Percentiles rank a stretch among this genome's conserved stretches.
phyloP scores from a whole-genome alignment of 106 monocot genomes.

The Chionographis japonica region DNA sequence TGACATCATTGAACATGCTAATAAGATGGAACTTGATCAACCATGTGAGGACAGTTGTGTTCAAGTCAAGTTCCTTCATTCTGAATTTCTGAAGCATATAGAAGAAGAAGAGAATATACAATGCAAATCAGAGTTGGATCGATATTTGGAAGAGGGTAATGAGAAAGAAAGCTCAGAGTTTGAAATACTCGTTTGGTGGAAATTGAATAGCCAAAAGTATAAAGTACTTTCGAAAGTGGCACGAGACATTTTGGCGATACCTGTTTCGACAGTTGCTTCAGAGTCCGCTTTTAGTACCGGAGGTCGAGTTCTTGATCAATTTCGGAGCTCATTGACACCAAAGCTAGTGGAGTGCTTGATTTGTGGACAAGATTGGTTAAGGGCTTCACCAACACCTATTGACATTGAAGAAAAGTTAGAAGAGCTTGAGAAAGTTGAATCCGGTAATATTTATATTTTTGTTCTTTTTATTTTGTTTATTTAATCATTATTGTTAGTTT shows the following conservation, averaged over 20 bases:
- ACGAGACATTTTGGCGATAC: neutral
- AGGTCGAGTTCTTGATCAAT: no score
- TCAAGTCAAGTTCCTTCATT: neutral
- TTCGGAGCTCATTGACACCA: no score
- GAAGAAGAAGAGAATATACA: neutral
- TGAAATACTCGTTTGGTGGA: slow-evolving; percentile 10
- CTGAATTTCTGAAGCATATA: neutral
- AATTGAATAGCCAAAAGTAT: neutral
- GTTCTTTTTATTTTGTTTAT: no score
- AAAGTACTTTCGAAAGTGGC: neutral
- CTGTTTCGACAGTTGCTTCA: neutral
- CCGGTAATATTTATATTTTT: no score
- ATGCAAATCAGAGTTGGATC: neutral
- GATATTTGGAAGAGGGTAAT: neutral
- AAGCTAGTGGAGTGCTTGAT: no score
- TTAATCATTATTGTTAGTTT: no score
- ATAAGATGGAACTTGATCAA: neutral
- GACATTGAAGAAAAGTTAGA: no score
- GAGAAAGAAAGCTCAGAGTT: neutral
- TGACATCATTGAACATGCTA: neutral
- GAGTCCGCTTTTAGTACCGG: no score
- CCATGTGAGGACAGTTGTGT: neutral
- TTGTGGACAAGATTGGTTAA: no score
- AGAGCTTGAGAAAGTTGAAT: no score
- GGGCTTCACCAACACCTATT: no score